phyloP scores from a whole-genome alignment of 306 rosid species.

The Vigna angularis region DNA sequence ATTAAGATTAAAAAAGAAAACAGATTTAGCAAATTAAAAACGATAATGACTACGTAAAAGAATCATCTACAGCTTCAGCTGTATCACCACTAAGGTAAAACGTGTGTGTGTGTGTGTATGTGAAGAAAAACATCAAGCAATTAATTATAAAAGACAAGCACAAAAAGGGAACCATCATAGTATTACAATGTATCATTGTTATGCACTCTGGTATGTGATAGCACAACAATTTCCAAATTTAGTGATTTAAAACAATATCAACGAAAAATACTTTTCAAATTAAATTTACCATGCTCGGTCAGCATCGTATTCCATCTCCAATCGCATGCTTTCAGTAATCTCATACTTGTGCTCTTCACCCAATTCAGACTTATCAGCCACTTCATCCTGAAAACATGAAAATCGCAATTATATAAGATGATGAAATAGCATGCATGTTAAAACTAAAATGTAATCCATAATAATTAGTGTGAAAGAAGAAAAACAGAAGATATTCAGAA shows the following conservation, averaged over 20 bases:
- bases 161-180: constrained; percentile 18
- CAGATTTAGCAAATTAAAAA: neutral
- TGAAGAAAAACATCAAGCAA: constrained; percentile 9
- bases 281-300: constrained; percentile 91
- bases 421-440: constrained; percentile 23
- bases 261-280: constrained; percentile 5
- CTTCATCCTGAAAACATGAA: constrained; percentile 63
- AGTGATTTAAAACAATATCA: constrained; percentile 10
- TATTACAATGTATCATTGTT: constrained; percentile 19
- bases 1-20: constrained; percentile 30
- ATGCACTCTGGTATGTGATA: constrained; percentile 16
- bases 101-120: no score
- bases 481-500: constrained; percentile 20
- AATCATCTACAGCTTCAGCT: constrained; percentile 20
- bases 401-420: constrained; percentile 27
- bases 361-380: constrained; percentile 50
- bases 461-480: constrained; percentile 13
- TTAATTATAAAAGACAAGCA: neutral
- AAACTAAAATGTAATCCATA: constrained; percentile 18
- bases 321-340: constrained; percentile 92
- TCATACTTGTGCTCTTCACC: constrained; percentile 72
- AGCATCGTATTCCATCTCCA: constrained; percentile 91
- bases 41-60: constrained; percentile 5
- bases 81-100: constrained; percentile 30
- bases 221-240: neutral